Conservation (phyloP, 1,284 basidiomycete species). For the Trichosporon ovoides region DNA sequence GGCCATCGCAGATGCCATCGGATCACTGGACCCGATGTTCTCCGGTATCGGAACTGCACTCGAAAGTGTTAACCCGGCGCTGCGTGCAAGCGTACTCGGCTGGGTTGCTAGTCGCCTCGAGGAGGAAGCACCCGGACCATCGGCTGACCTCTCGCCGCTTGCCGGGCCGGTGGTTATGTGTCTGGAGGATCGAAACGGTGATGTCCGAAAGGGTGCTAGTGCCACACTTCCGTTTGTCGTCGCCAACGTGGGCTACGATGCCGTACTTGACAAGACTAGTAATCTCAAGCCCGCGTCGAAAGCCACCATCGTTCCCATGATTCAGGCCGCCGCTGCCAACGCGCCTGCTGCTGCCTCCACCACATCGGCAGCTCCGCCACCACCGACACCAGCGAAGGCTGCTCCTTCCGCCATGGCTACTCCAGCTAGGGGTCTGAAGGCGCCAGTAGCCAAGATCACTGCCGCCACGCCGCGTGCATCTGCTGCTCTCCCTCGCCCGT, state of each 20-base stretch:
- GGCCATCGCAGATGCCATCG: conserved; percentile 78
- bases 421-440: conserved; percentile 11
- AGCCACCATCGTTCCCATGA: conserved; percentile 74
- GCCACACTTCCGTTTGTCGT: conserved; percentile 76
- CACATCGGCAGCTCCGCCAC: conserved; percentile 9
- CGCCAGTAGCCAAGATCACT: conserved; percentile 25
- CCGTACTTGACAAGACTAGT: conserved; percentile 77
- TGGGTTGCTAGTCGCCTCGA: conserved; percentile 62
- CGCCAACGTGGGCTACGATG: conserved; percentile 71
- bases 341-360: conserved; percentile 45
- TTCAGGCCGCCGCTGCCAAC: conserved; percentile 55
- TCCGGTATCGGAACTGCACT: conserved; percentile 70
- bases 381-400: conserved; percentile 12
- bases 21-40: conserved; percentile 75
- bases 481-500: conserved; percentile 2
- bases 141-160: conserved; percentile 71
- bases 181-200: conserved; percentile 85
- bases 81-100: conserved; percentile 73
- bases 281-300: conserved; percentile 88
- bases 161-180: conserved; percentile 66
- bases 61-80: conserved; percentile 81
- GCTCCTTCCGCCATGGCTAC: conserved; percentile 19
- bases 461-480: conserved; percentile 14
- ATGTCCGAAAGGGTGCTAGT: conserved; percentile 87
- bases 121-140: conserved; percentile 48